Percentiles rank a stretch among this genome's conserved stretches.
Evolutionary conservation across 2,329 filamentous ascomycete genomes (phyloP).

Genomic region (Colletotrichum siamense): DNA sequence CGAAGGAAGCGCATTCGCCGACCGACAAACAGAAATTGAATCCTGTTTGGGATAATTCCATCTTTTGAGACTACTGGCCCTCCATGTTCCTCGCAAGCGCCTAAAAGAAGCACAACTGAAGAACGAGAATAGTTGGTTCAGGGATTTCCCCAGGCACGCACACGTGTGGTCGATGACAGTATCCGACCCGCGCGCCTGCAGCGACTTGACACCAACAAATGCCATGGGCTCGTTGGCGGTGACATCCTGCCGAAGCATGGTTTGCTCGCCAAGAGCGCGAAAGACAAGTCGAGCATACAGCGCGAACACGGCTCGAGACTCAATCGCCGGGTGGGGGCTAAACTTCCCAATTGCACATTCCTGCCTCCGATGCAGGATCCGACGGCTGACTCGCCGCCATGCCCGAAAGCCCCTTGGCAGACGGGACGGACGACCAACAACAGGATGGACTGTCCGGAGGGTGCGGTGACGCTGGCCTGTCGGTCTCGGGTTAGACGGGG

Average conservation of each 20-base stretch:
- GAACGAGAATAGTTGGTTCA: not conserved
- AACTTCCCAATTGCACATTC: not conserved
- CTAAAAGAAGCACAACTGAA: not conserved
- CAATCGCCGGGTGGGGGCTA: not conserved
- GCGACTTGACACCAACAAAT: not conserved
- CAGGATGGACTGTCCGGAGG: not conserved
- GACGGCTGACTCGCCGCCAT: slow-evolving; percentile 9
- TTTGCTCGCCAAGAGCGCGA: not conserved
- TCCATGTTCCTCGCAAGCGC: not conserved
- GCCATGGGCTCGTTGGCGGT: not conserved
- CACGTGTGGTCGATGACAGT: not conserved
- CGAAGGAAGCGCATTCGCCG: not conserved
- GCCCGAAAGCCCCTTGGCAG: not conserved
- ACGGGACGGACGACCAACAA: not conserved
- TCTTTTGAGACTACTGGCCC: not conserved
- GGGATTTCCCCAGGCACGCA: not conserved
- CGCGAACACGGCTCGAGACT: not conserved
- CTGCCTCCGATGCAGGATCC: not conserved
- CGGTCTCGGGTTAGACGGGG: not conserved
- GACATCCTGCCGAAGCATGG: not conserved
- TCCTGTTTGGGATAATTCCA: not conserved
- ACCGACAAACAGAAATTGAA: not conserved
- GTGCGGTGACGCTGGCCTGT: not conserved
- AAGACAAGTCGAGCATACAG: not conserved
- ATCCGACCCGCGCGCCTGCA: not conserved